These are phyloP conservation scores for Pyrus bretschneideri DNA, from an alignment of 306 rosid species.

Conservation along the genomic window DNA sequence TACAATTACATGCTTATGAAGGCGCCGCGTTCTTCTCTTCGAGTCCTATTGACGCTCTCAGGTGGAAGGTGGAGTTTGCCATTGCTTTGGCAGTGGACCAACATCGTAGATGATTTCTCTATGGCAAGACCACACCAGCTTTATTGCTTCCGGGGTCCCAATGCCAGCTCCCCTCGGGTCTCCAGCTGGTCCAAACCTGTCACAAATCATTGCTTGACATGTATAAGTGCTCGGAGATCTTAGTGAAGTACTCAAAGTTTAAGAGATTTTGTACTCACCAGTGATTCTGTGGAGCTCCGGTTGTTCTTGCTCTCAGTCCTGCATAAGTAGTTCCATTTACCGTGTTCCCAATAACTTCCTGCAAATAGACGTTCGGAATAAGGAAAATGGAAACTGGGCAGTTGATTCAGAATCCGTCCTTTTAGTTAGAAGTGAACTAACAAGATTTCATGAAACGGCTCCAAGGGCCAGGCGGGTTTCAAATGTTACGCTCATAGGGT, in stretches of 20 bases:
- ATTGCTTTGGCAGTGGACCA: conserved; percentile 58
- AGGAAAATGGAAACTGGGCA: background rate
- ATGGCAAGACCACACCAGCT: conserved; percentile 97
- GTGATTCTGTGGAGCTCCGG: conserved; percentile 96
- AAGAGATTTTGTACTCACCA: conserved; percentile 41
- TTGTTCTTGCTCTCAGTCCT: conserved; percentile 90
- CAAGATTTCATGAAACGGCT: background rate
- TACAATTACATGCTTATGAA: background rate
- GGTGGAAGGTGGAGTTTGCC: conserved; percentile 76
- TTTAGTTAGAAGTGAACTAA: background rate
- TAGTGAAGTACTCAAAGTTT: background rate
- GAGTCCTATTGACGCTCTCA: conserved; percentile 19
- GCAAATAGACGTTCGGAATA: conserved; percentile 19
- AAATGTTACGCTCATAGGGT: background rate
- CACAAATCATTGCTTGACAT: conserved; percentile 12
- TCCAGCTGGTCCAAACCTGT: conserved; percentile 98
- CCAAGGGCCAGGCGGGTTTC: background rate
- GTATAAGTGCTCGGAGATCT: background rate
- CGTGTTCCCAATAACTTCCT: conserved; percentile 83
- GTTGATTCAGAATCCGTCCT: background rate
- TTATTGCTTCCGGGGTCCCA: conserved; percentile 97
- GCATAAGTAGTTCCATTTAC: conserved; percentile 94
- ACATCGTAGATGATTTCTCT: conserved; percentile 83
- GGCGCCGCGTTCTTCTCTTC: background rate
- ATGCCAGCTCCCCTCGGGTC: conserved; percentile 96